Evolutionary conservation across 129 eudicot species (phyloP).

Genomic region (Flaveria sonorensis): DNA sequence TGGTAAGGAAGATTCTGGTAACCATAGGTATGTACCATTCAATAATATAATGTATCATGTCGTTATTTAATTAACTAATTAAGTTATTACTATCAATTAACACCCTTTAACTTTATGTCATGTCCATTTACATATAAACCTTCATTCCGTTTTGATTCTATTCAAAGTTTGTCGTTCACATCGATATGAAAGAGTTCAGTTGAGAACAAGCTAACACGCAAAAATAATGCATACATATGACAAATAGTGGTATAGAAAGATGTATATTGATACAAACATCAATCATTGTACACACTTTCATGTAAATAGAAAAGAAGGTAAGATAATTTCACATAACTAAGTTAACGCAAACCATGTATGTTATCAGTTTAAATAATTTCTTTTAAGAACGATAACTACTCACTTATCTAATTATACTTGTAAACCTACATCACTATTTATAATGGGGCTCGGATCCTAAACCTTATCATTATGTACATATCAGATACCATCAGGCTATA

Average conservation of each 20-base stretch:
- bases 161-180: not conserved
- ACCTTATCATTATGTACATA: too few species aligned
- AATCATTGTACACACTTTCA: too few species aligned
- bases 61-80: not conserved
- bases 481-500: too few species aligned
- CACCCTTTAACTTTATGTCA: not conserved
- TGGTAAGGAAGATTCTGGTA: constrained; percentile 31
- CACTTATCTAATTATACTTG: too few species aligned
- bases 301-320: not conserved
- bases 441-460: too few species aligned
- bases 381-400: too few species aligned
- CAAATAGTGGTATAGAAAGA: not conserved
- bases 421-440: too few species aligned
- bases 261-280: not conserved
- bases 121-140: not conserved
- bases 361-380: too few species aligned
- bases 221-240: not conserved
- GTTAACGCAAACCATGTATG: not conserved
- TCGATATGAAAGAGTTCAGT: not conserved
- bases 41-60: constrained; percentile 22
- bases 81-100: not conserved
- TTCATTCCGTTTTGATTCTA: not conserved
- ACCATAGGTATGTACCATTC: constrained; percentile 16
- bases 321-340: not conserved
- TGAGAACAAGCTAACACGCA: not conserved